Evolutionary conservation across 2,329 filamentous ascomycete genomes (phyloP).

Genomic region (Aspergillus transmontanensis): DNA sequence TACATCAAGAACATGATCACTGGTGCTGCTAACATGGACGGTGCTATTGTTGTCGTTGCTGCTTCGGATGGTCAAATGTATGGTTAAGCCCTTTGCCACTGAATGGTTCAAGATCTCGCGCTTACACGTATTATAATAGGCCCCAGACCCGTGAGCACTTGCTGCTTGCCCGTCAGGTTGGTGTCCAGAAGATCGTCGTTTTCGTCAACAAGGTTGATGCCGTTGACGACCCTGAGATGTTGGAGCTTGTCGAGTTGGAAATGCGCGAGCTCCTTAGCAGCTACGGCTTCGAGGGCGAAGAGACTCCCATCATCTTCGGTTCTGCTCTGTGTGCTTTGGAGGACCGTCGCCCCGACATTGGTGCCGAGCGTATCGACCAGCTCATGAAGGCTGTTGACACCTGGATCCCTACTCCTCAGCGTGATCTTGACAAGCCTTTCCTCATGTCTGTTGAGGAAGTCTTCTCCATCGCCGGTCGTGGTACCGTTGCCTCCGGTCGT

Average conservation of each 20-base stretch:
- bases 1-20: slow-evolving; percentile 99
- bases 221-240: slow-evolving; percentile 97
- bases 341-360: slow-evolving; percentile 82
- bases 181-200: slow-evolving; percentile 96
- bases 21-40: slow-evolving; percentile 98
- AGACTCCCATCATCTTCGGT: slow-evolving; percentile 95
- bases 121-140: slow-evolving; percentile 43
- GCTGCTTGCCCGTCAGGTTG: slow-evolving; percentile 95
- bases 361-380: slow-evolving; percentile 83
- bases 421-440: slow-evolving; percentile 97
- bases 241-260: slow-evolving; percentile 99
- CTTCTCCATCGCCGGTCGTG: slow-evolving; percentile 88
- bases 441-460: slow-evolving; percentile 97
- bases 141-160: slow-evolving; percentile 98
- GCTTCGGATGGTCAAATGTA: slow-evolving; percentile 98
- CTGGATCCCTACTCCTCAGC: slow-evolving; percentile 95
- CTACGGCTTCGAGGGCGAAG: slow-evolving; percentile 97
- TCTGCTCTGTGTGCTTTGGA: slow-evolving; percentile 95
- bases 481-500: slow-evolving; percentile 94
- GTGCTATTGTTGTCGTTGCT: slow-evolving; percentile 97
- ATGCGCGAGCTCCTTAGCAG: slow-evolving; percentile 94
- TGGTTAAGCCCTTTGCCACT: slow-evolving; percentile 19
- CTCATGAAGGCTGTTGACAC: slow-evolving; percentile 85
- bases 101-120: slow-evolving; percentile 6
- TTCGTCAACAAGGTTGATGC: slow-evolving; percentile 99